Conservation (phyloP, 345 rosid species). For the Euphorbia lathyris region DNA sequence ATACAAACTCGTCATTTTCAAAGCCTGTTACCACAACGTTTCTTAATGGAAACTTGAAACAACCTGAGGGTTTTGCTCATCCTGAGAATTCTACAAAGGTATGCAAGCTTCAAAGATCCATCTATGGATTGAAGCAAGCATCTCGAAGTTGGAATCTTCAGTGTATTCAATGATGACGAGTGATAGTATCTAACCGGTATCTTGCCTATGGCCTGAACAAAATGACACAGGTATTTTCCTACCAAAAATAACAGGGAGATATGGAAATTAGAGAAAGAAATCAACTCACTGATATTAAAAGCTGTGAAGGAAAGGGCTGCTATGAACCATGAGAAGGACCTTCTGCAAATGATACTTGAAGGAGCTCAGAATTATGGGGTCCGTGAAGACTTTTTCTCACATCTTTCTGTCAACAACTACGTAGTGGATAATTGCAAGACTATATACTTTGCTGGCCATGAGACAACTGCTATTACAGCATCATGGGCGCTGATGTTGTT, state of each 20-base stretch:
- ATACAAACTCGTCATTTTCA: conserved; percentile 54
- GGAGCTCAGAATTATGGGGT: conserved; percentile 9
- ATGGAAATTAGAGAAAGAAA: conserved; percentile 29
- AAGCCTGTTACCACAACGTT: conserved; percentile 53
- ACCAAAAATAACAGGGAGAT: conserved; percentile 19
- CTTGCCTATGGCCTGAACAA: background rate
- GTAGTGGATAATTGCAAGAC: conserved; percentile 35
- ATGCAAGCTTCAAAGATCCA: too few species aligned
- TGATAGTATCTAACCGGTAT: background rate
- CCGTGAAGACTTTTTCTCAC: background rate
- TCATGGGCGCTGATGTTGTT: conserved; percentile 24
- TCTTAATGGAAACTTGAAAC: too few species aligned
- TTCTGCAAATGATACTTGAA: conserved; percentile 25
- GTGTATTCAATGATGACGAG: too few species aligned
- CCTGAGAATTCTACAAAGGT: too few species aligned
- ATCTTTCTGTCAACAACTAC: conserved; percentile 14
- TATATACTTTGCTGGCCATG: conserved; percentile 32
- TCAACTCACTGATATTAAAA: conserved; percentile 15
- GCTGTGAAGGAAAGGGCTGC: conserved; percentile 22
- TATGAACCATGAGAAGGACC: conserved; percentile 19
- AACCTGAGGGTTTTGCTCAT: too few species aligned
- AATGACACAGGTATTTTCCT: conserved; percentile 15
- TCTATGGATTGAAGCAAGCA: too few species aligned
- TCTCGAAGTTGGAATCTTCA: too few species aligned
- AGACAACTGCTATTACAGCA: conserved; percentile 22